Conservation (phyloP, 2,329 filamentous ascomycete species). For the Fusarium sterilihyphosum region DNA sequence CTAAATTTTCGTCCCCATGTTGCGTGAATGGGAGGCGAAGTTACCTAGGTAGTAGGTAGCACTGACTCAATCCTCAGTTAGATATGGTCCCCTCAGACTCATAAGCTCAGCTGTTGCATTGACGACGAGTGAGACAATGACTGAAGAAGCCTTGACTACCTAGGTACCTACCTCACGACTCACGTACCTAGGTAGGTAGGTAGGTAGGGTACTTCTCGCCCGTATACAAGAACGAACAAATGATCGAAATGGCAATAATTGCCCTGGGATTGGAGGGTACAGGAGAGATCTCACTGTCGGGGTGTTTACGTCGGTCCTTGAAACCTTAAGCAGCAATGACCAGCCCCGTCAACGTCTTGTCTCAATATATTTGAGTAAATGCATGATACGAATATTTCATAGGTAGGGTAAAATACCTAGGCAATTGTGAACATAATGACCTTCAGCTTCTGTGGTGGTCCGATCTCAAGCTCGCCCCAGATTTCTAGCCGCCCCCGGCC, state of each 20-base stretch:
- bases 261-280: no score
- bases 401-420: background rate
- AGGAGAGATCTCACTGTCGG: background rate
- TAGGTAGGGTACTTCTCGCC: background rate
- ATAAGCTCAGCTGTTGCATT: background rate
- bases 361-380: background rate
- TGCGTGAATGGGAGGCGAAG: background rate
- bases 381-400: background rate
- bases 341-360: background rate
- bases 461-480: conserved; percentile 10
- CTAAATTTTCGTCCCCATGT: background rate
- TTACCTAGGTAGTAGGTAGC: background rate
- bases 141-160: background rate
- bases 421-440: background rate
- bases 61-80: background rate
- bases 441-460: background rate
- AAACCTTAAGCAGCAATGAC: background rate
- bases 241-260: background rate
- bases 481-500: background rate
- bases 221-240: background rate
- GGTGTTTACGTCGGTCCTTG: background rate
- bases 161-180: background rate
- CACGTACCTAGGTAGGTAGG: no score
- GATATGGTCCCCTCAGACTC: background rate
- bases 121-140: background rate